Evolutionary conservation across 148 eudicot genomes (phyloP).

Genomic region (Chenopodium berlandieri): DNA sequence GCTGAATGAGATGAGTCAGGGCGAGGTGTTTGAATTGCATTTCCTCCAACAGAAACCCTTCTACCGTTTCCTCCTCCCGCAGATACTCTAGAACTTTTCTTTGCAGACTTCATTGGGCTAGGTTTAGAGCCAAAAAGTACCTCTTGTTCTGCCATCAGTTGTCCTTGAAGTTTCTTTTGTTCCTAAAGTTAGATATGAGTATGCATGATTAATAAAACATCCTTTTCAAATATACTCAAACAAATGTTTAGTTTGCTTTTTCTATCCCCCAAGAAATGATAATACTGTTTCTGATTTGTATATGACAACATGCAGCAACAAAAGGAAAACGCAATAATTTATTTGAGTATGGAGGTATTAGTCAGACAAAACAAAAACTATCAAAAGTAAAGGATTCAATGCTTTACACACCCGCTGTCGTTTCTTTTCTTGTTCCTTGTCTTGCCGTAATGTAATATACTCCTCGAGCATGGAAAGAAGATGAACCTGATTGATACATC

Average conservation of each 20-base stretch:
- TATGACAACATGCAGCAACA: too few relatives aligned
- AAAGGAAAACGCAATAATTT: too few relatives aligned
- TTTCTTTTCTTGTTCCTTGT: constrained; percentile 78
- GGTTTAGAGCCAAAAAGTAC: constrained; percentile 83
- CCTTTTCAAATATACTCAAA: background rate
- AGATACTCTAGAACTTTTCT: constrained; percentile 62
- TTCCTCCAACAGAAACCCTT: constrained; percentile 60
- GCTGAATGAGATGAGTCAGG: constrained; percentile 42
- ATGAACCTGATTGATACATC: constrained; percentile 46
- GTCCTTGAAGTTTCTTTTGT: constrained; percentile 93
- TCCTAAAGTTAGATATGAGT: constrained; percentile 48
- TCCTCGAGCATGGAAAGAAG: constrained; percentile 84
- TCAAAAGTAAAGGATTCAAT: background rate
- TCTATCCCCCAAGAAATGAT: too few relatives aligned
- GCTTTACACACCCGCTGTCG: constrained; percentile 66
- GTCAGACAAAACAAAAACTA: background rate
- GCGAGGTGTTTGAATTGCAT: constrained; percentile 57
- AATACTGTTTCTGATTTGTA: too few relatives aligned
- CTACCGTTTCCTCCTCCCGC: constrained; percentile 57
- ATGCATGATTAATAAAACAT: background rate
- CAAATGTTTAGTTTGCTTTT: background rate
- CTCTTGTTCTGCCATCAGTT: constrained; percentile 77
- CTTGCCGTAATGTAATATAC: constrained; percentile 52
- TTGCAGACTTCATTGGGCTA: constrained; percentile 76
- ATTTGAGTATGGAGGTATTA: too few relatives aligned